Evolutionary conservation across 106 monocot genomes (phyloP).

Genomic region (Vanilla planifolia): DNA sequence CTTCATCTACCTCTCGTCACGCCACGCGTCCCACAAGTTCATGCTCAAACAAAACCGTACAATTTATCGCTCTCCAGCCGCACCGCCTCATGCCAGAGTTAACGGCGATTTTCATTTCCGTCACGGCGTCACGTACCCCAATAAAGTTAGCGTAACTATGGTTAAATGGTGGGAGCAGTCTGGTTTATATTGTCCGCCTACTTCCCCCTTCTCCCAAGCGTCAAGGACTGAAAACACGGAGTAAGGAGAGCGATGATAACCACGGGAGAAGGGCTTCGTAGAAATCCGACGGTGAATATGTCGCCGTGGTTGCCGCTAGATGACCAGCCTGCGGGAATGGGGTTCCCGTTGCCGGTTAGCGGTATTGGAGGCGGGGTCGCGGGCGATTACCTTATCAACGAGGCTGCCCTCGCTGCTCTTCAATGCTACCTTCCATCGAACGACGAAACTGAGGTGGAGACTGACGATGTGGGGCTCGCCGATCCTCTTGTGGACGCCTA

Average conservation of each 20-base stretch:
- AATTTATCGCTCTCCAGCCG: too few species aligned
- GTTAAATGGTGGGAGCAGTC: not conserved
- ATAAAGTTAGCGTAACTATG: not conserved
- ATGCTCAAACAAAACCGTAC: not conserved
- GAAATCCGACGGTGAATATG: constrained; percentile 5
- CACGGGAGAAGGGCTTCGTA: constrained; percentile 2
- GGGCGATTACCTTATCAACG: not conserved
- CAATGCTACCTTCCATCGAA: constrained; percentile 2
- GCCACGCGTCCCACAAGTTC: constrained; percentile 4
- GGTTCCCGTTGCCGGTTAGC: not conserved
- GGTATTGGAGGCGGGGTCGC: too few species aligned
- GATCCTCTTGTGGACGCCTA: constrained; percentile 5
- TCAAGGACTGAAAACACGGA: not conserved
- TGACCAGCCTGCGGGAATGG: not conserved
- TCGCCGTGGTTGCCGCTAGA: constrained; percentile 8
- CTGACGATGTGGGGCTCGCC: not conserved
- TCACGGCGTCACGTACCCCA: not conserved
- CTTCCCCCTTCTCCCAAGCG: not conserved
- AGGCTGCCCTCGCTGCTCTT: not conserved
- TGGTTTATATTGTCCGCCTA: not conserved
- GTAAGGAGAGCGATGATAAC: not conserved
- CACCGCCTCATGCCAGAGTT: not conserved
- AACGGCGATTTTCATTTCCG: constrained; percentile 2
- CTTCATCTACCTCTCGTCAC: not conserved
- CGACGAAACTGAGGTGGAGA: constrained; percentile 2